phyloP scores from a whole-genome alignment of 2,329 filamentous ascomycete species.

The Botryotinia narcissicola region DNA sequence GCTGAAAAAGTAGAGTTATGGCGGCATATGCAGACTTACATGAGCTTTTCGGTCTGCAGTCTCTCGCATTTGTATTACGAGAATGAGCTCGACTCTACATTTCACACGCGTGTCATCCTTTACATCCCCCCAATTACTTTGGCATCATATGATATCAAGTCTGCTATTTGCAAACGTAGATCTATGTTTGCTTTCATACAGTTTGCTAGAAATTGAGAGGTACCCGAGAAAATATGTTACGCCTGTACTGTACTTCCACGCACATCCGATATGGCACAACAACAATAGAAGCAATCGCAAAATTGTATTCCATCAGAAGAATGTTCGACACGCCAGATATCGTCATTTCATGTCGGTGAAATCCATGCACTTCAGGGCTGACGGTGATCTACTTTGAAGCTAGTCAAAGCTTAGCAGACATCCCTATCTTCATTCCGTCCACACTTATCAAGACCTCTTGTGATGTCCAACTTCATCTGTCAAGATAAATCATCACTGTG shows the following conservation, averaged over 20 bases:
- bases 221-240: not conserved
- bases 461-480: not conserved
- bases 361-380: not conserved
- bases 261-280: not conserved
- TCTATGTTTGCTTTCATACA: not conserved
- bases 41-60: too few relatives aligned
- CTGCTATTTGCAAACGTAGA: not conserved
- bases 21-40: not conserved
- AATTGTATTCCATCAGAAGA: not conserved
- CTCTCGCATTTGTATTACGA: not conserved
- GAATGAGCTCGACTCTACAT: not conserved
- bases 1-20: not conserved
- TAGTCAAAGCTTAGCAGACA: not conserved
- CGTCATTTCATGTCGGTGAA: not conserved
- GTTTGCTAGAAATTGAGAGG: not conserved
- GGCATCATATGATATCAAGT: not conserved
- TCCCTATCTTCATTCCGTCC: not conserved
- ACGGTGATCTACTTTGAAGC: not conserved
- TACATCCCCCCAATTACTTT: not conserved
- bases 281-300: not conserved
- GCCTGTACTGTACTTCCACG: not conserved
- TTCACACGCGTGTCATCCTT: not conserved
- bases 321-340: not conserved
- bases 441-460: too few relatives aligned
- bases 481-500: not conserved